Percentiles rank a stretch among this genome's conserved stretches.
phyloP scores from a whole-genome alignment of 2,329 filamentous ascomycete genomes.

The Alternaria novae-zelandiae region DNA sequence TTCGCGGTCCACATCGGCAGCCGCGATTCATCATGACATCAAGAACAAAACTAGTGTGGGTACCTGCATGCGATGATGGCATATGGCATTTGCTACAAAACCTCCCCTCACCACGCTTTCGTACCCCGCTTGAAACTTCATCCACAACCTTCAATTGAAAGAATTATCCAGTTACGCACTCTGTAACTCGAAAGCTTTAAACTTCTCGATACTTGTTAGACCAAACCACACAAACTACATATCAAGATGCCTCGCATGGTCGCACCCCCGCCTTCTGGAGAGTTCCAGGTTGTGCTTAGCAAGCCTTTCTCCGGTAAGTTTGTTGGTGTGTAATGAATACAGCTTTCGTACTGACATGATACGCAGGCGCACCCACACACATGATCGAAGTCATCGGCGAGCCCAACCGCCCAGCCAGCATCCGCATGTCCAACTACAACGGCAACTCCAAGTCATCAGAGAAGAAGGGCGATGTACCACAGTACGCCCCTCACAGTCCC shows the following conservation, averaged over 20 bases:
- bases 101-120: background rate
- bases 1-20: background rate
- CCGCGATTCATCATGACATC: conserved; percentile 17
- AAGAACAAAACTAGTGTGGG: conserved; percentile 9
- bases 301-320: conserved; percentile 35
- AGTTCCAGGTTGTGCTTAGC: conserved; percentile 68
- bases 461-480: conserved; percentile 49
- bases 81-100: background rate
- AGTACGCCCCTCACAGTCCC: conserved; percentile 14
- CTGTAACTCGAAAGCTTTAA: background rate
- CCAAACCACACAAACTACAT: background rate
- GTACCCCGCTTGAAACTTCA: background rate
- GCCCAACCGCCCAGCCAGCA: conserved; percentile 48
- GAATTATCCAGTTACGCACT: background rate
- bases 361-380: conserved; percentile 25
- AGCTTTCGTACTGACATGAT: conserved; percentile 15
- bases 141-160: background rate
- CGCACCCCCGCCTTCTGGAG: conserved; percentile 82
- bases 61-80: conserved; percentile 8
- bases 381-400: conserved; percentile 52
- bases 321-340: background rate
- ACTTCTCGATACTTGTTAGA: background rate
- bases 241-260: conserved; percentile 33
- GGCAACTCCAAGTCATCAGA: conserved; percentile 41
- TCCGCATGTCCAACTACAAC: conserved; percentile 41